phyloP scores from a whole-genome alignment of 2,329 filamentous ascomycete genomes.

The Phaeosphaeriaceae sp. region DNA sequence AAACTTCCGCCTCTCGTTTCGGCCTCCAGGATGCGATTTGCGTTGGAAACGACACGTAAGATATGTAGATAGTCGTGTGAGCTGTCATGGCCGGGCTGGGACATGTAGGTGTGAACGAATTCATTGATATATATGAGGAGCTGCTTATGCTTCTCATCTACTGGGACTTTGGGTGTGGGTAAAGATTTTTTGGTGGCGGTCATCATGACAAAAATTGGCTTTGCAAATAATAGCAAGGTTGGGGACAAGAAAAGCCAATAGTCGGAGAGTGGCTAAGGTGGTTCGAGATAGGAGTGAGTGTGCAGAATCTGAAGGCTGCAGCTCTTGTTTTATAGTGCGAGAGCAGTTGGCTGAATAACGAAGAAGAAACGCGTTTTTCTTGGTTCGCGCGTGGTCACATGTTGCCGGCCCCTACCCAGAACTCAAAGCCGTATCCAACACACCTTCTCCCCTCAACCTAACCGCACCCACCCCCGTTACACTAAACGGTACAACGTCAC shows the following conservation, averaged over 20 bases:
- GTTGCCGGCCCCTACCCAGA: too few species aligned
- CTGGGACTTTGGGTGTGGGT: constrained; percentile 35
- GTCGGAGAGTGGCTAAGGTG: too few species aligned
- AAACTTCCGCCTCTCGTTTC: constrained; percentile 51
- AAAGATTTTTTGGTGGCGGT: constrained; percentile 2
- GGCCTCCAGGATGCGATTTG: constrained; percentile 66
- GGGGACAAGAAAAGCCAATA: background rate
- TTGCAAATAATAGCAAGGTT: background rate
- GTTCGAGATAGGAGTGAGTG: too few species aligned
- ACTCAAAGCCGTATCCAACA: too few species aligned
- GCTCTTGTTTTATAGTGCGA: too few species aligned
- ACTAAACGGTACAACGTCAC: too few species aligned
- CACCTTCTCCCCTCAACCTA: too few species aligned
- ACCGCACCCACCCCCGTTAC: too few species aligned
- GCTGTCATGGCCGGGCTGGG: constrained; percentile 61
- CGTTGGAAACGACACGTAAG: constrained; percentile 75
- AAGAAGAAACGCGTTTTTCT: constrained; percentile 12
- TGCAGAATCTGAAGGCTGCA: too few species aligned
- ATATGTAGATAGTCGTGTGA: constrained; percentile 92
- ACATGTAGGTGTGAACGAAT: constrained; percentile 47
- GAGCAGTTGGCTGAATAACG: background rate
- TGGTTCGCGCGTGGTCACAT: constrained; percentile 36
- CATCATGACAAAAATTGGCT: constrained; percentile 16
- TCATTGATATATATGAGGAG: constrained; percentile 40
- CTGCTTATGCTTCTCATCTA: constrained; percentile 18